Conservation (phyloP, 345 rosid species). For the Acer yangbiense region DNA sequence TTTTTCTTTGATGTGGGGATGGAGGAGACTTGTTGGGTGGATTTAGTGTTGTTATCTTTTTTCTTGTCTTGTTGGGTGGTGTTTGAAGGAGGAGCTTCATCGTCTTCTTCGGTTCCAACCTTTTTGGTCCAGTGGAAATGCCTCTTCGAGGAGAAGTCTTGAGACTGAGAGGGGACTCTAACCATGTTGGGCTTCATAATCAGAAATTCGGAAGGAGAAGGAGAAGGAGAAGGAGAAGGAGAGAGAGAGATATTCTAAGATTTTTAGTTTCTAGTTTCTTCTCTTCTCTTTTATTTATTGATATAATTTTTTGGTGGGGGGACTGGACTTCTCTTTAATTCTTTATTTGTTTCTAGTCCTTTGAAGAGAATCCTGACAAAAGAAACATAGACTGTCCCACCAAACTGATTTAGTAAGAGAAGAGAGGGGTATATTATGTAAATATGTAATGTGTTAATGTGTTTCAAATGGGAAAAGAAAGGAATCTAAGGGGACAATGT, state of each 20-base stretch:
- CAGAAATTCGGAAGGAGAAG: conserved; percentile 1
- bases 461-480: conserved; percentile 37
- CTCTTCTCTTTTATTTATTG: conserved; percentile 15
- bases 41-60: conserved; percentile 15
- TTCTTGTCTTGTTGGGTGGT: conserved; percentile 29
- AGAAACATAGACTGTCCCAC: conserved; percentile 39
- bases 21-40: conserved; percentile 17
- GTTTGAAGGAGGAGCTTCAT: conserved; percentile 32
- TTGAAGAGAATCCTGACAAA: conserved; percentile 48
- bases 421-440: background rate
- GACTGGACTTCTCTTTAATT: conserved; percentile 12
- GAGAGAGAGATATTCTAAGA: background rate
- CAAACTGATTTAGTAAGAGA: conserved; percentile 14
- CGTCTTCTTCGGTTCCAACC: conserved; percentile 65
- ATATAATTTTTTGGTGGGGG: conserved; percentile 16
- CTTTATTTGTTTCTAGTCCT: conserved; percentile 31
- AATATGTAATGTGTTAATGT: background rate
- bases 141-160: conserved; percentile 67
- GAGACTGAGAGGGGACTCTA: conserved; percentile 32
- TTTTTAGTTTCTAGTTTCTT: background rate
- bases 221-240: background rate
- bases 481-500: conserved; percentile 61
- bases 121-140: conserved; percentile 87
- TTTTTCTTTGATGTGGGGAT: conserved; percentile 56
- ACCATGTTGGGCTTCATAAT: conserved; percentile 45